phyloP scores from a whole-genome alignment of 2,329 filamentous ascomycete species.

The Ophiostoma angusticollis region DNA sequence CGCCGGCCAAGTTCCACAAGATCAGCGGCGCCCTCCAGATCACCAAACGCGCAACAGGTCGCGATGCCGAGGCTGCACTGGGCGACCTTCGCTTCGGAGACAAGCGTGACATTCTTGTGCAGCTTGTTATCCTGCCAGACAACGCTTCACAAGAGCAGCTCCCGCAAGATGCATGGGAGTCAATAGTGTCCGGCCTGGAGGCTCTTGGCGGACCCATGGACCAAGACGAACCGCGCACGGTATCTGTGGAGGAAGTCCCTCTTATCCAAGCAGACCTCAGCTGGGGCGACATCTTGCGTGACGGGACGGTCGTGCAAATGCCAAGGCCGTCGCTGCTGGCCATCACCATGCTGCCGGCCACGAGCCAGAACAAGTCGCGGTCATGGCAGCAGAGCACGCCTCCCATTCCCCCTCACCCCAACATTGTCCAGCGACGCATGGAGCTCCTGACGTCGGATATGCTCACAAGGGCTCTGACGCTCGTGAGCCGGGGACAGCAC shows the following conservation, averaged over 20 bases:
- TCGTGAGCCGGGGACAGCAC: slow-evolving; percentile 83
- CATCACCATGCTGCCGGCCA: slow-evolving; percentile 82
- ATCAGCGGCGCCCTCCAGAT: slow-evolving; percentile 94
- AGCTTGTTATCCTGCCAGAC: slow-evolving; percentile 84
- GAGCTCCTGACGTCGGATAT: slow-evolving; percentile 96
- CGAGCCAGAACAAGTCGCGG: slow-evolving; percentile 47
- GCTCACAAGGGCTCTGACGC: slow-evolving; percentile 80
- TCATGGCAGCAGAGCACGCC: slow-evolving; percentile 54
- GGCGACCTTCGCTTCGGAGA: slow-evolving; percentile 92
- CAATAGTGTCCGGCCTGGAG: slow-evolving; percentile 88
- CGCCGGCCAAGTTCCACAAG: slow-evolving; percentile 95
- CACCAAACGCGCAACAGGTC: slow-evolving; percentile 87
- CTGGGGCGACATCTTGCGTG: slow-evolving; percentile 85
- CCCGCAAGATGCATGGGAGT: slow-evolving; percentile 93
- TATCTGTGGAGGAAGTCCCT: slow-evolving; percentile 88
- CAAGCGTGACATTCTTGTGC: slow-evolving; percentile 85
- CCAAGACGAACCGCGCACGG: slow-evolving; percentile 66
- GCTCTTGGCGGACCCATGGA: slow-evolving; percentile 81
- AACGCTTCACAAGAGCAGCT: slow-evolving; percentile 69
- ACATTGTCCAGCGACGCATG: slow-evolving; percentile 93
- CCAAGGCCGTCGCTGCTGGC: slow-evolving; percentile 82
- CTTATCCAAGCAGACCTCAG: slow-evolving; percentile 88
- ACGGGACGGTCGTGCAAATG: slow-evolving; percentile 74
- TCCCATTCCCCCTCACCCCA: slow-evolving; percentile 87
- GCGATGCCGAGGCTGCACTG: slow-evolving; percentile 83